Conservation (phyloP, 2,329 filamentous ascomycete genomes). For the Aspergillus jensenii region DNA sequence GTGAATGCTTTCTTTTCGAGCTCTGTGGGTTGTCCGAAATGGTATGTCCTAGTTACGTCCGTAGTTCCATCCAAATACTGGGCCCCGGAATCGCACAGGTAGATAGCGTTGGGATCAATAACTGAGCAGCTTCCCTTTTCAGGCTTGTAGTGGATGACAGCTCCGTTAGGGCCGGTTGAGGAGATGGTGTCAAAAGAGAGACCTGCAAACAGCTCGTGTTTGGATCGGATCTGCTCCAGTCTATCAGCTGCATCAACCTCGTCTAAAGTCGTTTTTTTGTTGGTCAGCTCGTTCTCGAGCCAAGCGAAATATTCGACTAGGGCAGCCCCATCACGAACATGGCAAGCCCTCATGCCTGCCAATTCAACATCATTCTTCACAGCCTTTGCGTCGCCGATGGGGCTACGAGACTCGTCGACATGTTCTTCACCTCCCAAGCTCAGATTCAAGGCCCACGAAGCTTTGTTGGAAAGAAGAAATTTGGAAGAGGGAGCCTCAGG, state of each 20-base stretch:
- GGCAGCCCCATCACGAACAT: slow-evolving; percentile 89
- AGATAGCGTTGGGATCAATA: slow-evolving; percentile 82
- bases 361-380: slow-evolving; percentile 90
- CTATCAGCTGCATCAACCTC: slow-evolving; percentile 93
- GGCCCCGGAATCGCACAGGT: slow-evolving; percentile 96
- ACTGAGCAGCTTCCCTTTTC: slow-evolving; percentile 76
- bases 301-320: slow-evolving; percentile 92
- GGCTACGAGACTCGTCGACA: slow-evolving; percentile 84
- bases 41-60: slow-evolving; percentile 88
- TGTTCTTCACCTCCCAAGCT: slow-evolving; percentile 81
- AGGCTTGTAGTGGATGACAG: slow-evolving; percentile 93
- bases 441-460: slow-evolving; percentile 88
- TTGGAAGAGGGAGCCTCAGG: slow-evolving; percentile 53
- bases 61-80: slow-evolving; percentile 96
- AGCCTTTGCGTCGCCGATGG: slow-evolving; percentile 86
- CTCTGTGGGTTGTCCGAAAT: slow-evolving; percentile 81
- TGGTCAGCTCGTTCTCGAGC: slow-evolving; percentile 84
- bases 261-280: slow-evolving; percentile 71
- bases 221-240: slow-evolving; percentile 64
- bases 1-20: slow-evolving; percentile 90
- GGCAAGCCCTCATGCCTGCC: slow-evolving; percentile 89
- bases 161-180: slow-evolving; percentile 87
- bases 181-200: slow-evolving; percentile 96
- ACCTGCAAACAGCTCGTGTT: slow-evolving; percentile 75
- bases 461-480: slow-evolving; percentile 82